Base-by-base conservation (phyloP, 148 eudicot genomes). In the Gaultheria prostrata region DNA sequence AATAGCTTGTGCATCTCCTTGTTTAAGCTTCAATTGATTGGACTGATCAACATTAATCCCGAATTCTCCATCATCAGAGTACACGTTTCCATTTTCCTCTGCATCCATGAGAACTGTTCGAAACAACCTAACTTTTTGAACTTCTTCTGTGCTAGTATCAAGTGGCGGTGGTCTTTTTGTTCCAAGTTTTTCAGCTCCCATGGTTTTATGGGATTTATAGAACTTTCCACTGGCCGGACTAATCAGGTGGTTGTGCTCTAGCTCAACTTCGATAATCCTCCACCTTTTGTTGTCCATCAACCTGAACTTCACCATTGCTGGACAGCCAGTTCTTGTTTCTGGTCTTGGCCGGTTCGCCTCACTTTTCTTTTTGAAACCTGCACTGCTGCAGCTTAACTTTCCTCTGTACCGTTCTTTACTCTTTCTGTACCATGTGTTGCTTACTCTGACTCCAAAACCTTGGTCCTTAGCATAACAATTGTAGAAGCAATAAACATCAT, bases 401-500 rank as follows among this genome's bases (percentile, higher is more conserved):
- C 80, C 89, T 82, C 89, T 78, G 48, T 87, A 87, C 61, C 77
- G 82, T 76, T 87, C 89, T 80, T 82, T 87, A 72, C 87, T 79
- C 89, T 87, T 87, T 74, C 87, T 82, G 59, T 85, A 87, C 89
- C 89, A 87, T 39, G 89, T 85, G 70, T 87, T 85, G 69, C 87
- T 87, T 33, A 87, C 89, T 59, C 87, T 63, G 28, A 87, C 84
- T 24, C 85, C 90, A 82, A 87, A 87, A 76, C 88, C 86, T 78
- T 87, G 88, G 57, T 83, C 79, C 75, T 78, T 83, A 45, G 88
- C 83, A 85, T 86, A 84, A 48, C 88, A 88, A 48, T 84, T 86
- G 79, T 88, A 88, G 61, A 88, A 88, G 80, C 59, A 88, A 76
- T 88, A 88, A 81, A 88, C 90, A 51, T 88, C 90, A 14, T 88